Base-by-base conservation (phyloP, 1,139 yeast species). In the Pichia sp. region DNA sequence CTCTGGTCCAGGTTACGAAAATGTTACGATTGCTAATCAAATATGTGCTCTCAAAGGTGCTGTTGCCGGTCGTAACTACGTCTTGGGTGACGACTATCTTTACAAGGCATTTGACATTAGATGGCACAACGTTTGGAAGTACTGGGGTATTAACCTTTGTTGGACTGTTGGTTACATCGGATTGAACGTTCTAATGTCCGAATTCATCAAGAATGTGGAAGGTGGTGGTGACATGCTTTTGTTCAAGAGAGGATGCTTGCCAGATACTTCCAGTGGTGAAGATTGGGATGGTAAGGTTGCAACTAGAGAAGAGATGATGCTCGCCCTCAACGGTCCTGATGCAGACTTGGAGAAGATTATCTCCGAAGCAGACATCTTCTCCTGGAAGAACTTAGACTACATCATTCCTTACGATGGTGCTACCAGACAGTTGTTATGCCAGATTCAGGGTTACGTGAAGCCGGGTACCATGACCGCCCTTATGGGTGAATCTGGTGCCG, bases 401-500 rank as follows among this genome's bases (percentile, higher is more conserved):
- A 66, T 61, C 45, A 59, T 68, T 10, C 64, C 60, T 10, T 63
- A 66, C 15, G 81, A 72, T n/a, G 44, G 42, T 29, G 35, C 35
- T 59, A 39, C 51, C 5, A 55, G 67, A 51, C 60, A 60, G 41
- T 52, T 74, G 20, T 29, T 38, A 25, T 29, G 34, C 30, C 17
- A 21, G 3, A 29, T 75, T 32, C 72, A 72, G 47, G 82, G 81
- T 18, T 74, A 59, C 46, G 72, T 73, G 49, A 60, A 62, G 35
- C 78, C 80, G 3, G 80, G 80, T 30, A 68, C 70, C 1, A 55
- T 72, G 46, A 72, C 77, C 27, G 77, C 77, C 4, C 53, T 77
- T 30, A 75, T 76, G 82, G 83, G 84, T 40, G 81, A 74, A 48
- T 75, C 82, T 7, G 84, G 84, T 49, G 82, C 83, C 26, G 84